phyloP scores from a whole-genome alignment of 306 rosid species.

The Begonia fuchsioides region DNA sequence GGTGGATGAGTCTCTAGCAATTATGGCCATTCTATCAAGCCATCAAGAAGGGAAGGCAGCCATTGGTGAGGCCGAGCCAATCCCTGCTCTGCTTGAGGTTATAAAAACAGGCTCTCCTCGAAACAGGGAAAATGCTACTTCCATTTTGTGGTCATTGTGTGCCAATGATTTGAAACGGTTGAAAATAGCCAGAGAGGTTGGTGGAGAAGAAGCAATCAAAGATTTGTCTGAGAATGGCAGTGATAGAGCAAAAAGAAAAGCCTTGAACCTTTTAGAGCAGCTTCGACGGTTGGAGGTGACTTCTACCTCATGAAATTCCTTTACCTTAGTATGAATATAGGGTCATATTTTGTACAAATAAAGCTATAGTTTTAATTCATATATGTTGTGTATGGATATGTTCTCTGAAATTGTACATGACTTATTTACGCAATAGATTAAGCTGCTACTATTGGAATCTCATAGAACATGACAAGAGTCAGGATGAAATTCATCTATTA shows the following conservation, averaged over 20 bases:
- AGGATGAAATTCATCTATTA: too few relatives aligned
- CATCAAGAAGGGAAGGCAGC: conserved; percentile 76
- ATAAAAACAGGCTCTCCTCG: conserved; percentile 87
- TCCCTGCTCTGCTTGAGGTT: conserved; percentile 60
- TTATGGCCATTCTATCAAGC: conserved; percentile 77
- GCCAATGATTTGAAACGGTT: conserved; percentile 46
- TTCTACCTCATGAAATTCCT: conserved; percentile 5
- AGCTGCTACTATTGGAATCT: too few relatives aligned
- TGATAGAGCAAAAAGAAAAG: conserved; percentile 94
- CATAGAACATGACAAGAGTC: too few relatives aligned
- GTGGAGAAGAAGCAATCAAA: conserved; percentile 66
- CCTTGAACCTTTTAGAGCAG: conserved; percentile 54
- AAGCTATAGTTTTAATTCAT: too few relatives aligned
- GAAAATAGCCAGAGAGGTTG: conserved; percentile 61
- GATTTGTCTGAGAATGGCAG: conserved; percentile 86
- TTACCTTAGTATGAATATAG: too few relatives aligned
- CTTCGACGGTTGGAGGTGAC: conserved; percentile 41
- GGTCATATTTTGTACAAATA: too few relatives aligned
- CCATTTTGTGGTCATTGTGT: conserved; percentile 81
- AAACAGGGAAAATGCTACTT: conserved; percentile 83
- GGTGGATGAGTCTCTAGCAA: conserved; percentile 95
- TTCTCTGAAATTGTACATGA: too few relatives aligned
- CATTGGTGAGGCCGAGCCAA: conserved; percentile 57
- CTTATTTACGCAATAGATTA: too few relatives aligned
- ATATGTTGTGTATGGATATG: too few relatives aligned